phyloP scores from a whole-genome alignment of 1,284 basidiomycete genomes.

The Prillingera fragicola region DNA sequence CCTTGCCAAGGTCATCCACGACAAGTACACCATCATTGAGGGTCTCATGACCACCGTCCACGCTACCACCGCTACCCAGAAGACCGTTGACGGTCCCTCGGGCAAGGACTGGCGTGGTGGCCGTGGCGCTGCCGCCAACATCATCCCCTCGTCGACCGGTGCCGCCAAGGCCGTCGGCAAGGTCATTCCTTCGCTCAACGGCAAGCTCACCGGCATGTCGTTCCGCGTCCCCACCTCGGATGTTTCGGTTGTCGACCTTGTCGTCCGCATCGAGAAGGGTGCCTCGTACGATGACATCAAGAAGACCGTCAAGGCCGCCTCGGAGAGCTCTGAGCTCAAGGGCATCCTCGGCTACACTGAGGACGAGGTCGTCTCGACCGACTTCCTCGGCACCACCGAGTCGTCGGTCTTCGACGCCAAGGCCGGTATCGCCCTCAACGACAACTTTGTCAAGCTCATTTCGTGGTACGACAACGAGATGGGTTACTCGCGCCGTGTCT shows the following conservation, averaged over 20 bases:
- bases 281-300: constrained; percentile 91
- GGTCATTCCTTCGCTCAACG: constrained; percentile 94
- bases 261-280: constrained; percentile 82
- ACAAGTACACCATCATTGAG: constrained; percentile 89
- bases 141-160: constrained; percentile 98
- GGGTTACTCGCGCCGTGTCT: constrained; percentile 87
- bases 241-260: constrained; percentile 98
- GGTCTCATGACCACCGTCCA: constrained; percentile 99
- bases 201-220: constrained; percentile 89
- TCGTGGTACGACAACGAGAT: constrained; percentile 79
- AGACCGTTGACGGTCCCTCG: constrained; percentile 97
- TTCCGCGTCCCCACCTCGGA: constrained; percentile 98
- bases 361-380: constrained; percentile 88
- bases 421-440: constrained; percentile 90
- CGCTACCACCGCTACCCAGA: constrained; percentile 95
- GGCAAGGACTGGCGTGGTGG: constrained; percentile 76
- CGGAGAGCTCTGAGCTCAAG: constrained; percentile 61
- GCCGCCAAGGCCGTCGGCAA: constrained; percentile 99
- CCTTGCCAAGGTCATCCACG: constrained; percentile 95
- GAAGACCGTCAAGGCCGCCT: constrained; percentile 73
- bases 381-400: constrained; percentile 74
- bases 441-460: constrained; percentile 92
- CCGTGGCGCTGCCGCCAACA: constrained; percentile 94
- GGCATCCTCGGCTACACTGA: constrained; percentile 94
- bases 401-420: constrained; percentile 88